phyloP scores from a whole-genome alignment of 805 yeast genomes.

The Candida taoyuanica region DNA sequence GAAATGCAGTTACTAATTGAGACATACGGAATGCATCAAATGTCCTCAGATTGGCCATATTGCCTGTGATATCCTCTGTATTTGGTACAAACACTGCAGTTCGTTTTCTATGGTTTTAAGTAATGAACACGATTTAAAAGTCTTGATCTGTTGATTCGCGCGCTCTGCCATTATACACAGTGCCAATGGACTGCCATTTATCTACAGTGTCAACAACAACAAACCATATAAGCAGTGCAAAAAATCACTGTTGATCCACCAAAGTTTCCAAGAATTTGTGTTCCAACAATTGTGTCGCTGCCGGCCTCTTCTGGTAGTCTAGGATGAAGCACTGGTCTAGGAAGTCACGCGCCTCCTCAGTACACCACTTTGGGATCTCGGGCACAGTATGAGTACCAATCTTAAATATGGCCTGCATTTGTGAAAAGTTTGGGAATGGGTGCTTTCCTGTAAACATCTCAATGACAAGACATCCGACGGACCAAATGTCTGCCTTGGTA shows the following conservation, averaged over 20 bases:
- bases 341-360: conserved; percentile 65
- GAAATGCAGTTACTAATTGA: background rate
- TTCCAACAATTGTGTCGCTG: conserved; percentile 61
- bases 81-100: no score
- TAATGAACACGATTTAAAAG: background rate
- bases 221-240: background rate
- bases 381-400: conserved; percentile 87
- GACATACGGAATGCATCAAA: conserved; percentile 71
- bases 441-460: conserved; percentile 97
- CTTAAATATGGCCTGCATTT: conserved; percentile 95
- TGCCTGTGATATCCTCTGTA: background rate
- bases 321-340: conserved; percentile 63
- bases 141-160: background rate
- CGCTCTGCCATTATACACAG: background rate
- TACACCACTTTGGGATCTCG: conserved; percentile 67
- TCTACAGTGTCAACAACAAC: background rate
- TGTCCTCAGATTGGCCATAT: conserved; percentile 33
- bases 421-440: conserved; percentile 92
- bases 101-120: no score
- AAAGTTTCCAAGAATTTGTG: conserved; percentile 49
- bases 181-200: background rate
- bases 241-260: conserved; percentile 5
- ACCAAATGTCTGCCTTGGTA: conserved; percentile 94
- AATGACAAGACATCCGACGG: conserved; percentile 87
- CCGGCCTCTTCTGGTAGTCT: conserved; percentile 69